Percentiles rank a stretch among this genome's conserved stretches.
These are phyloP conservation scores for Rosa lucieae DNA, from an alignment of 306 rosid genomes.

Conservation along the genomic window DNA sequence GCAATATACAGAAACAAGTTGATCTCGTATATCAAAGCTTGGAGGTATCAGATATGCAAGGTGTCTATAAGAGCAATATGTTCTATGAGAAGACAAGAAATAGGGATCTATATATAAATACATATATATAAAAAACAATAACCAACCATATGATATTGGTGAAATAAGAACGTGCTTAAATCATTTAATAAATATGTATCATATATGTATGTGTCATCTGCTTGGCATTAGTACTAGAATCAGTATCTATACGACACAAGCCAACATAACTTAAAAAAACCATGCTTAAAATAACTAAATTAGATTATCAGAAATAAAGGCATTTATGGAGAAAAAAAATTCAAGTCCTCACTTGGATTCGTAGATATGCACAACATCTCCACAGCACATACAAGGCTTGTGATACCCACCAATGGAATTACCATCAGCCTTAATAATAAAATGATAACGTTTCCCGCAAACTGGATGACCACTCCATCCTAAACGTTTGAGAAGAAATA, in stretches of 20 bases:
- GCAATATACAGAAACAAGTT: not conserved
- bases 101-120: not conserved
- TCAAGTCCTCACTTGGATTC: conserved; percentile 84
- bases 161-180: not conserved
- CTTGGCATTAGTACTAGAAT: not conserved
- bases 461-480: conserved; percentile 99
- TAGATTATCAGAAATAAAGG: not conserved
- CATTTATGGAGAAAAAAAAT: not conserved
- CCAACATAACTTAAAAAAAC: not conserved
- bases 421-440: conserved; percentile 87
- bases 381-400: conserved; percentile 97
- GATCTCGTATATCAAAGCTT: not conserved
- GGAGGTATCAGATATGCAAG: not conserved
- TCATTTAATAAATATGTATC: not conserved
- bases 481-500: conserved; percentile 28
- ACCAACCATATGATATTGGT: not conserved
- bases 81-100: not conserved
- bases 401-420: conserved; percentile 93
- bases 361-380: conserved; percentile 84
- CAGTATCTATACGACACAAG: not conserved
- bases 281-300: not conserved
- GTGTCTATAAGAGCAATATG: not conserved
- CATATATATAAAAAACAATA: not conserved
- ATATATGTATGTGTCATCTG: not conserved
- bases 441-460: conserved; percentile 88